These are phyloP conservation scores for Taphrina pruni DNA, from an alignment of 1,139 yeast species.

Conservation along the genomic window DNA sequence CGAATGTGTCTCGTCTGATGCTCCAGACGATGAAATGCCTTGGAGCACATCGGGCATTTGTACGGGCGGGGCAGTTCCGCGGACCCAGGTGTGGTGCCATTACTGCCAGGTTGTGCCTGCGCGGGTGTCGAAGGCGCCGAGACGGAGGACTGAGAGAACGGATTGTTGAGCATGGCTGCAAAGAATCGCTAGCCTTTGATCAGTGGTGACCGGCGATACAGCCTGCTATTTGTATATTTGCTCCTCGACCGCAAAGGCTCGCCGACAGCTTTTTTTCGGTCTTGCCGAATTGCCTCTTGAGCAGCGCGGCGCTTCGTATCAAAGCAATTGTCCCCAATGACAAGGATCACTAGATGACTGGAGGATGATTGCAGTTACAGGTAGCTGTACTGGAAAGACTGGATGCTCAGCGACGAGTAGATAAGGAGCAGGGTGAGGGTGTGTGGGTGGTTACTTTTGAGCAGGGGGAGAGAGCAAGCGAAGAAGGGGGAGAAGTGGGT, in stretches of 20 bases:
- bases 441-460: too few relatives aligned
- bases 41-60: constrained; percentile 88
- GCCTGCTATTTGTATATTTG: too few relatives aligned
- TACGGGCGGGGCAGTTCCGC: constrained; percentile 67
- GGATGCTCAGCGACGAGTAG: too few relatives aligned
- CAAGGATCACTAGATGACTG: too few relatives aligned
- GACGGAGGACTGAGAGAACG: constrained; percentile 22
- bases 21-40: constrained; percentile 89
- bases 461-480: neutral
- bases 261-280: neutral
- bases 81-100: constrained; percentile 31
- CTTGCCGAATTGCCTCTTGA: too few relatives aligned
- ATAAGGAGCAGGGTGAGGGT: too few relatives aligned
- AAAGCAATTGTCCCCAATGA: too few relatives aligned
- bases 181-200: too few relatives aligned
- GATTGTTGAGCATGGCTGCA: constrained; percentile 24
- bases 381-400: too few relatives aligned
- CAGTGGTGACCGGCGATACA: too few relatives aligned
- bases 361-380: too few relatives aligned
- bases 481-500: neutral
- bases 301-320: too few relatives aligned
- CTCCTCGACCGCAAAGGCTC: neutral
- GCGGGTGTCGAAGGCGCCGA: constrained; percentile 27
- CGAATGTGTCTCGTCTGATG: constrained; percentile 94
- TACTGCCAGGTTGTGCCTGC: constrained; percentile 17